Base-by-base conservation (phyloP, 2,329 filamentous ascomycete genomes). In the Alternaria brassicicola region DNA sequence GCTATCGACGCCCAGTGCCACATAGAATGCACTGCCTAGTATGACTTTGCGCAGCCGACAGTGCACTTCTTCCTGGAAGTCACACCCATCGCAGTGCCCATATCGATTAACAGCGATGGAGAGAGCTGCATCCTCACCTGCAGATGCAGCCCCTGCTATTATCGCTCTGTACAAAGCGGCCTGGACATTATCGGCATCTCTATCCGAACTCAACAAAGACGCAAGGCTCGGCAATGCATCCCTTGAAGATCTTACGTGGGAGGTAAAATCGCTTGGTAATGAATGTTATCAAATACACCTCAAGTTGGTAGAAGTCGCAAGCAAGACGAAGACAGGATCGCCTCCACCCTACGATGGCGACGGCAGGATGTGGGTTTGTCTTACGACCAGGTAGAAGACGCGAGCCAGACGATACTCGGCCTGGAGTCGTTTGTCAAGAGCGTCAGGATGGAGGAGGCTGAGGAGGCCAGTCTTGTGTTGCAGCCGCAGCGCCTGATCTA, bases 271-370 rank as follows among this genome's bases (percentile, higher is more conserved):
- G 19, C 65, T 69, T 26, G 59, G 62, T n/a, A 60, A 49, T 23
- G 67, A 65, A 51, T 67, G 64, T 57, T 64, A 69, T 38, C 62
- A 63, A 15, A 36, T 68, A 15, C 66, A 68, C 52, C 39, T 59
- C 28, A 59, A 62, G 35, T 45, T 68, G 49, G 57, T 65, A 50
- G 57, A 60, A 35, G 30, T 63, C 35, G 48, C 45, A 13, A 53
- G 36, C 31, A 56, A 57, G 30, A 57, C 25, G 7, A 30, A 52
- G 17, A 41, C n/a, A 23, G 49, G 39, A 4, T 49, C 52, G 23
- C 43, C 49, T 41, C 31, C 47, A 28, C 48, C 46, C n/a, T 53
- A 53, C 19, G 52, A 64, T 31, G 45, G 58, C 33, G 51, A 60
- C 47, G 57, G 52, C 9, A 43, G 45, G 30, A 50, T 66, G 45